Conservation (phyloP, 179 eudicot species). For the Carnegiea gigantea region DNA sequence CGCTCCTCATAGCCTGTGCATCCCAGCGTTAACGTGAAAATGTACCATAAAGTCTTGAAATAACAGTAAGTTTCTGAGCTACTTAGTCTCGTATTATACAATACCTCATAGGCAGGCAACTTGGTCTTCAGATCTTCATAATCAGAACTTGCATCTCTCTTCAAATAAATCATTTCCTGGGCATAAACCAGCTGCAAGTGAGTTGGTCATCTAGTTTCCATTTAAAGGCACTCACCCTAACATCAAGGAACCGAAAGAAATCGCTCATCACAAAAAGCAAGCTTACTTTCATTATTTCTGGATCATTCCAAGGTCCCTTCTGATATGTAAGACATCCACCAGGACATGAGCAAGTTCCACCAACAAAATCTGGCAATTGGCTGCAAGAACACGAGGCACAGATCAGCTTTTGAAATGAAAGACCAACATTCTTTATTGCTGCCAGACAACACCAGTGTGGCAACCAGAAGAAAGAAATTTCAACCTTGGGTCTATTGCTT, state of each 20-base stretch:
- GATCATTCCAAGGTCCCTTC: slow-evolving; percentile 97
- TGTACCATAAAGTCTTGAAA: background rate
- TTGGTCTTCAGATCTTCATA: slow-evolving; percentile 57
- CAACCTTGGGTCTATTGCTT: slow-evolving; percentile 75
- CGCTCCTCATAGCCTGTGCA: slow-evolving; percentile 44
- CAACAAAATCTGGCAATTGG: slow-evolving; percentile 92
- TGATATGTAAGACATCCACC: slow-evolving; percentile 92
- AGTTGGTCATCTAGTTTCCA: slow-evolving; percentile 6
- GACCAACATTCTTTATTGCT: slow-evolving; percentile 4
- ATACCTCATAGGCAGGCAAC: slow-evolving; percentile 64
- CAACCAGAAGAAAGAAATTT: slow-evolving; percentile 20
- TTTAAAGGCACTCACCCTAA: background rate
- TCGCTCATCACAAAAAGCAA: background rate
- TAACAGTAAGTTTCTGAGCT: background rate
- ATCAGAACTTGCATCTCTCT: slow-evolving; percentile 58
- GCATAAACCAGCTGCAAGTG: slow-evolving; percentile 62
- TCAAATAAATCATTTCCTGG: slow-evolving; percentile 54
- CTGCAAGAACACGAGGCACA: slow-evolving; percentile 43
- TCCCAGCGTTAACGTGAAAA: slow-evolving; percentile 16
- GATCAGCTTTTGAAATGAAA: slow-evolving; percentile 25
- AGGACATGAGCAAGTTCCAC: slow-evolving; percentile 82
- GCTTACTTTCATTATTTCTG: slow-evolving; percentile 82
- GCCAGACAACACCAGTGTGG: slow-evolving; percentile 15
- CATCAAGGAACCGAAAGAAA: slow-evolving; percentile 5
- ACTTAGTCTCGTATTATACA: background rate